Percentiles rank a stretch among this genome's conserved stretches.
Conservation (phyloP, 805 yeast genomes). For the Yamadazyma ubonensis region DNA sequence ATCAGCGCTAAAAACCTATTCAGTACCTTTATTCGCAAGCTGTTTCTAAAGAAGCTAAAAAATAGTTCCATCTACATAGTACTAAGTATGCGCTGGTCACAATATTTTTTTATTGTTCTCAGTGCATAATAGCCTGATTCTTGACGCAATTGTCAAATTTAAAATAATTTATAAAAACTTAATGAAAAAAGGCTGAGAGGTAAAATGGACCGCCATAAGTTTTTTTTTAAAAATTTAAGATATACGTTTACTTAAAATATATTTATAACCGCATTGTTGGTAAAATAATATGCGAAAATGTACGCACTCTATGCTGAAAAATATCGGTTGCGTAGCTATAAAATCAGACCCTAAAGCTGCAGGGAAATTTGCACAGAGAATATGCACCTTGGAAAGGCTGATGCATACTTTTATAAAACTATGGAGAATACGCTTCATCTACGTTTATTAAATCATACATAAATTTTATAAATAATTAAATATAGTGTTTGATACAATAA, state of each 20-base stretch:
- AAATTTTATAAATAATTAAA: too few species aligned
- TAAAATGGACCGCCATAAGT: too few species aligned
- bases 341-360: conserved; percentile 1
- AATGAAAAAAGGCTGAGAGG: too few species aligned
- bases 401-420: too few species aligned
- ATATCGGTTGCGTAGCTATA: conserved; percentile 1
- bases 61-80: conserved; percentile 1
- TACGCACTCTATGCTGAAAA: too few species aligned
- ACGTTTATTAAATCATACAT: too few species aligned
- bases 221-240: not conserved
- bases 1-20: not conserved
- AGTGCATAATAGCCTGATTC: not conserved
- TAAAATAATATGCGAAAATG: too few species aligned
- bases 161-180: not conserved
- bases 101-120: not conserved
- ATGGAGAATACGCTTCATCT: not conserved
- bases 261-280: not conserved
- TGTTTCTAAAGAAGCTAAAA: conserved; percentile 1
- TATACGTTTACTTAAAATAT: too few species aligned
- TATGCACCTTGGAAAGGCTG: too few species aligned
- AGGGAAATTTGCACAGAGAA: not conserved
- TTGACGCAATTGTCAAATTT: not conserved
- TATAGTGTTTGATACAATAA: too few species aligned
- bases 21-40: not conserved
- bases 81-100: not conserved